Percentiles rank a stretch among this genome's conserved stretches.
These are phyloP conservation scores for Raffaelea arxii DNA, from an alignment of 2,329 filamentous ascomycete genomes.

Conservation along the genomic window DNA sequence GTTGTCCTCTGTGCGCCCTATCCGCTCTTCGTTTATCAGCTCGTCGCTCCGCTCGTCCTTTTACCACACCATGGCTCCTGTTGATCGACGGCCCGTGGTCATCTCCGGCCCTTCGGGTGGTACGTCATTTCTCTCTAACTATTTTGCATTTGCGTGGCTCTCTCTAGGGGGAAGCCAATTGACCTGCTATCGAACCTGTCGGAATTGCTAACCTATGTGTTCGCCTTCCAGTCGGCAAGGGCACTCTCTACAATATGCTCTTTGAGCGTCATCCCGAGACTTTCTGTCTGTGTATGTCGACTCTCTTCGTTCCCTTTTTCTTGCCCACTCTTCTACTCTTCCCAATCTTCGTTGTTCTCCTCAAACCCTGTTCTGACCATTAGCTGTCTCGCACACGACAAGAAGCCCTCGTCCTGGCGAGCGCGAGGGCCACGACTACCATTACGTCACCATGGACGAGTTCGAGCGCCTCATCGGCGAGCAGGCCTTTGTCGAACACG, in stretches of 20 bases:
- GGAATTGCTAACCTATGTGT: neutral
- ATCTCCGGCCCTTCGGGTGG: conserved; percentile 68
- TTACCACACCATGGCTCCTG: conserved; percentile 18
- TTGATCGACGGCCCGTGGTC: conserved; percentile 56
- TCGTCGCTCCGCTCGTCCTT: no score
- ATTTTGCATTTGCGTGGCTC: neutral
- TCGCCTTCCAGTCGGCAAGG: conserved; percentile 53
- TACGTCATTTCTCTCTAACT: neutral
- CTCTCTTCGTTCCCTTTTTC: neutral
- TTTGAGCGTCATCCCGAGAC: conserved; percentile 34
- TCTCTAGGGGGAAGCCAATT: no score
- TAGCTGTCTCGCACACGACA: conserved; percentile 64
- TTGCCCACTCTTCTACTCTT: neutral
- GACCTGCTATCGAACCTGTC: no score
- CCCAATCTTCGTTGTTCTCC: conserved; percentile 8
- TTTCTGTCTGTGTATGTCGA: conserved; percentile 12
- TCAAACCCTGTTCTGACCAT: neutral
- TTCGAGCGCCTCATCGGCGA: conserved; percentile 61
- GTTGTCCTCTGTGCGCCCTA: no score
- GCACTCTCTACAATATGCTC: conserved; percentile 65
- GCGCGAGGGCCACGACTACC: conserved; percentile 68
- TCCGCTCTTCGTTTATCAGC: no score
- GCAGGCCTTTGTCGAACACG: conserved; percentile 74
- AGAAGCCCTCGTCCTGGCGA: conserved; percentile 67
- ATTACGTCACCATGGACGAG: conserved; percentile 57